Evolutionary conservation across 495 filamentous ascomycete species (phyloP).

Genomic region (Penicillium desertorum): DNA sequence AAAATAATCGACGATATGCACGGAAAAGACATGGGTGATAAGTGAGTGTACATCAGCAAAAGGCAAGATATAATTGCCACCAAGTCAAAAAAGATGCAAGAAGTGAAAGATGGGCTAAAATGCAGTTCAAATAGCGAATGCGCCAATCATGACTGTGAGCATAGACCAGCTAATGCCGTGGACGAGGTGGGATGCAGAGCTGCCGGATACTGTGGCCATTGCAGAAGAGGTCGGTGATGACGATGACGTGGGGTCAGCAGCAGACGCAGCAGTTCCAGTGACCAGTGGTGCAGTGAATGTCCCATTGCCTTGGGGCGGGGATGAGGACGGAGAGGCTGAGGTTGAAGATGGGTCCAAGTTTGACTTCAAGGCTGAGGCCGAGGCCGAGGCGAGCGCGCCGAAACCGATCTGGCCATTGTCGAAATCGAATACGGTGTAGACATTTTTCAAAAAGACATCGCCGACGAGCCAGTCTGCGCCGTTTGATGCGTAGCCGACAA

Average conservation of each 20-base stretch:
- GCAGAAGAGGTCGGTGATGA: constrained; percentile 4
- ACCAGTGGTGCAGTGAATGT: constrained; percentile 17
- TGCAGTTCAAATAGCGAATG: constrained; percentile 17
- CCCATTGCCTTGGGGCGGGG: constrained; percentile 12
- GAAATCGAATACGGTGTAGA: constrained; percentile 82
- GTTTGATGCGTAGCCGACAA: constrained; percentile 51
- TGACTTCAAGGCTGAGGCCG: constrained; percentile 8
- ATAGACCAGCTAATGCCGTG: constrained; percentile 18
- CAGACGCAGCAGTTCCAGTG: constrained; percentile 14
- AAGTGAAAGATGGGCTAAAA: constrained; percentile 8
- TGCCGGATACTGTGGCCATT: constrained; percentile 7
- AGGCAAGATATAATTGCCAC: constrained; percentile 5
- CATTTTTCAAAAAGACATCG: constrained; percentile 84
- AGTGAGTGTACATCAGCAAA: constrained; percentile 5
- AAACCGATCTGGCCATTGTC: constrained; percentile 49
- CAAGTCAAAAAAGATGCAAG: constrained; percentile 5
- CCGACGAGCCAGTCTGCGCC: constrained; percentile 70
- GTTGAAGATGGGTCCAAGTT: not conserved
- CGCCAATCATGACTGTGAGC: constrained; percentile 9
- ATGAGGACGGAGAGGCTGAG: not conserved
- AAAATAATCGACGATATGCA: constrained; percentile 4
- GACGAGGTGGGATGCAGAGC: constrained; percentile 14
- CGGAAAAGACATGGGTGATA: not conserved
- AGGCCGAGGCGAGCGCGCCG: constrained; percentile 25
- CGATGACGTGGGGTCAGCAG: constrained; percentile 7